Percentiles rank a stretch among this genome's conserved stretches.
Evolutionary conservation across 371 early-diverging fungal genomes (phyloP).

Genomic region (Rhizopus delemar): DNA sequence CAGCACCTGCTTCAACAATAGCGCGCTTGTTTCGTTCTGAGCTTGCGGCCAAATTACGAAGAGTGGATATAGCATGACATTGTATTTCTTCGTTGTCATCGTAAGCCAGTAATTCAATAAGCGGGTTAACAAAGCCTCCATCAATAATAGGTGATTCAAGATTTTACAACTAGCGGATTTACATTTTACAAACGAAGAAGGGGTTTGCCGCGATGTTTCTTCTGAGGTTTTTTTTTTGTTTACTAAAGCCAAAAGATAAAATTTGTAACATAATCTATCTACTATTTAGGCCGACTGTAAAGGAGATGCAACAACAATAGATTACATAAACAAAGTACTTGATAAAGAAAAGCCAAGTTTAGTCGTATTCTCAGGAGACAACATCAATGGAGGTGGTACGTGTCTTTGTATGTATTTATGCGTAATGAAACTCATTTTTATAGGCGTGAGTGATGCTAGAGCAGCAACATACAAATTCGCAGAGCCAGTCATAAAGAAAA

Average conservation of each 20-base stretch:
- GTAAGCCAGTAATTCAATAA: slow-evolving; percentile 72
- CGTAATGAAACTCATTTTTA: neutral
- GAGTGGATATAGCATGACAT: slow-evolving; percentile 83
- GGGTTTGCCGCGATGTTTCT: slow-evolving; percentile 44
- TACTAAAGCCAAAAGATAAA: slow-evolving; percentile 9
- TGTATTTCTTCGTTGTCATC: slow-evolving; percentile 83
- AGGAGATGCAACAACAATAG: slow-evolving; percentile 49
- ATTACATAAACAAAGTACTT: slow-evolving; percentile 44
- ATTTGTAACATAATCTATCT: neutral
- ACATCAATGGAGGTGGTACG: slow-evolving; percentile 45
- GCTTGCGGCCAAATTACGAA: slow-evolving; percentile 86
- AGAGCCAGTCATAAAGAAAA: slow-evolving; percentile 44
- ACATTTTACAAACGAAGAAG: slow-evolving; percentile 56
- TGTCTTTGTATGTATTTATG: neutral
- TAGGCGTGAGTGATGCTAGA: slow-evolving; percentile 38
- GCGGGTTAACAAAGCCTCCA: slow-evolving; percentile 77
- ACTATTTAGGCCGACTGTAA: slow-evolving; percentile 39
- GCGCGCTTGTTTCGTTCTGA: slow-evolving; percentile 77
- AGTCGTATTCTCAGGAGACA: slow-evolving; percentile 61
- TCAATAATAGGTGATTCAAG: slow-evolving; percentile 76
- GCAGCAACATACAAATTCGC: slow-evolving; percentile 54
- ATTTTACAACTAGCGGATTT: slow-evolving; percentile 59
- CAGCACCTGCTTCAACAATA: slow-evolving; percentile 80
- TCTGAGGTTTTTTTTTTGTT: slow-evolving; percentile 14
- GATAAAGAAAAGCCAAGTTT: slow-evolving; percentile 55